Evolutionary conservation across 352 stramenopile genomes (phyloP).

Genomic region (Phytophthora fragariae): DNA sequence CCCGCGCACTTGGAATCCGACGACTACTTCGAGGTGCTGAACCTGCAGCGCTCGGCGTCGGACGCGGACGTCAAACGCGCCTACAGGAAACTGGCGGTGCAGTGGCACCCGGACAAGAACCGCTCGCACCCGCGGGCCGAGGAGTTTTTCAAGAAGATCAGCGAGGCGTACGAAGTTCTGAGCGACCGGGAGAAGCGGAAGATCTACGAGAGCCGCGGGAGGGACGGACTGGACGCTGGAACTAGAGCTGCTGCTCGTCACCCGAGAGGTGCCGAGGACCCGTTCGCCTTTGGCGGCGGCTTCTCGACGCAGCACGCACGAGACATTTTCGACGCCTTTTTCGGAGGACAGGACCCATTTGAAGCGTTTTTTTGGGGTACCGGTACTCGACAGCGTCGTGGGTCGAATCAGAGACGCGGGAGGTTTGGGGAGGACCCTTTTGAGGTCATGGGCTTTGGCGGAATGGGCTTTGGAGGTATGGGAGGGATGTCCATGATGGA

Average conservation of each 20-base stretch:
- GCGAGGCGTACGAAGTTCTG: conserved; percentile 91
- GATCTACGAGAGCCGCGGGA: conserved; percentile 63
- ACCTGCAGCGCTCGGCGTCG: conserved; percentile 44
- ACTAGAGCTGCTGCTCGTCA: background rate
- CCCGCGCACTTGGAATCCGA: conserved; percentile 68
- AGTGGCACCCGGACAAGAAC: conserved; percentile 96
- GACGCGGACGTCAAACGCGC: conserved; percentile 71
- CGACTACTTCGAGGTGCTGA: conserved; percentile 79
- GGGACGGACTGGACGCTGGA: conserved; percentile 31
- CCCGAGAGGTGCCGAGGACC: conserved; percentile 13
- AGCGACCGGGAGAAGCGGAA: conserved; percentile 72
- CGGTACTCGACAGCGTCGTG: conserved; percentile 22
- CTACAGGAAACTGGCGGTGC: conserved; percentile 80
- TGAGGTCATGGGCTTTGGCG: conserved; percentile 48
- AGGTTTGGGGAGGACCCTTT: conserved; percentile 41
- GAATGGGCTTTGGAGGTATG: conserved; percentile 48
- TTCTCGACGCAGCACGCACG: conserved; percentile 68
- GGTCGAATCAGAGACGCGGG: conserved; percentile 23
- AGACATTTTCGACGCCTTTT: conserved; percentile 83
- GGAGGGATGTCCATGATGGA: conserved; percentile 50
- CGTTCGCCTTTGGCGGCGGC: conserved; percentile 36
- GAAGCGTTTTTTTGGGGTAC: conserved; percentile 56
- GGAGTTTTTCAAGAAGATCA: conserved; percentile 92
- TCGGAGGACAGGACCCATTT: conserved; percentile 66
- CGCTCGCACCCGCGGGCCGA: conserved; percentile 75